phyloP scores from a whole-genome alignment of 139 green algal species.

The Tetraselmis striata region DNA sequence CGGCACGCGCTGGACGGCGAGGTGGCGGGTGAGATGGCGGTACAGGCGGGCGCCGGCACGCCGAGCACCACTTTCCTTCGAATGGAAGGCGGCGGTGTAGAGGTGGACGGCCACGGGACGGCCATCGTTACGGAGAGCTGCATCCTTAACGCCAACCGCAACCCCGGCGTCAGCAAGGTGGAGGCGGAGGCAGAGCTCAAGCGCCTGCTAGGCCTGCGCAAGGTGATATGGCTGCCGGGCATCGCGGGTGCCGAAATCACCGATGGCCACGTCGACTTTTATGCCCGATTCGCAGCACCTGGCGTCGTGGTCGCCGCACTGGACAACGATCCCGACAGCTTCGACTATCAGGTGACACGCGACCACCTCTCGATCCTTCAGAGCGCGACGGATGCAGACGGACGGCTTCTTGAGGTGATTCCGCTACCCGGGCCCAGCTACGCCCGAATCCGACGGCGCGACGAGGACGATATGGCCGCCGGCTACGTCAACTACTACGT shows the following conservation, averaged over 20 bases:
- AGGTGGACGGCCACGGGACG: background rate
- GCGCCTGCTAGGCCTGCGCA: background rate
- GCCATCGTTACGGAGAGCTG: constrained; percentile 4
- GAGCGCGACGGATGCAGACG: background rate
- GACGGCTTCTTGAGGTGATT: background rate
- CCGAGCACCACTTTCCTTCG: background rate
- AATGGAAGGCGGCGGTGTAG: constrained; percentile 1
- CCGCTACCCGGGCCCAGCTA: background rate
- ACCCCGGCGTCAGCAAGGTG: constrained; percentile 4
- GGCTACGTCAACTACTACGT: constrained; percentile 9
- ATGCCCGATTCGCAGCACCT: background rate
- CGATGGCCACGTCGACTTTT: constrained; percentile 11
- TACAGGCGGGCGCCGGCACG: background rate
- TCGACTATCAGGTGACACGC: background rate
- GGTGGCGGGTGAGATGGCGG: background rate
- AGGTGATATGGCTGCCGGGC: constrained; percentile 8
- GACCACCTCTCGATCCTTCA: background rate
- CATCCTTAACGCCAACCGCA: constrained; percentile 6
- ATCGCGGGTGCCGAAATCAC: constrained; percentile 3
- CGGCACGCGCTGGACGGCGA: background rate
- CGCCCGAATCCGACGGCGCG: background rate
- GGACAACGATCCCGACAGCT: background rate
- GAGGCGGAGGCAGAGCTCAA: constrained; percentile 1
- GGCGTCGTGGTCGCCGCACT: background rate
- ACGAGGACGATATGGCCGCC: background rate